Evolutionary conservation across 2,329 filamentous ascomycete species (phyloP), one percentile per base, ranked within the genome.

Genomic region (Arthrobotrys megalospora): DNA sequence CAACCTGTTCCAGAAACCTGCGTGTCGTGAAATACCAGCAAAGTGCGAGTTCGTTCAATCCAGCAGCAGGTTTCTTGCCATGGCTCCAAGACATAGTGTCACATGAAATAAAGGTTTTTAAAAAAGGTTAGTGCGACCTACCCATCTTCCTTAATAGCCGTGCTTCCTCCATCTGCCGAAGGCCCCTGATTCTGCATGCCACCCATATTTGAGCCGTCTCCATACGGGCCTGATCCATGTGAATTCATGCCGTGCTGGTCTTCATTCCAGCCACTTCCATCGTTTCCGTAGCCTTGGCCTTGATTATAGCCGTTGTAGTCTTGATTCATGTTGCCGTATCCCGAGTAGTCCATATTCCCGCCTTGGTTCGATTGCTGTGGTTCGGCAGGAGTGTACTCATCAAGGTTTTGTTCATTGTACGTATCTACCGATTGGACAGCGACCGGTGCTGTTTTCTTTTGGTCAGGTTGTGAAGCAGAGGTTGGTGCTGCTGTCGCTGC

Each of bases 71-170:
- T 50, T 69, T 41, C 32, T 62, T 55, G 66, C 50, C 62, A 71
- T 71, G 73, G 55, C 24, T 32, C 66, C 53, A 41, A 63, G 38
- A 36, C 52, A 69, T 41, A 48, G 21, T 60, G 32, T 72, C 69
- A 76, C 76, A 67, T 70, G 70, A 34, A 53, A 45, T 36, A n/a
- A 24, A 63, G 65, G 24, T 24, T 14, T 8, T 60, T 19, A 52
- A 53, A 36, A 47, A 70, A 41, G 19, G 50, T 65, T 34, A 77
- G 69, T 62, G 24, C 24, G 60, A 90, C 93, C 94, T 91, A 96
- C 93, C 93, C 93, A 84, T 96, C 93, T 89, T 96, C 93, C 85
- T 96, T 96, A 72, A 94, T 92, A 78, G 91, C 91, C 79, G 92
- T 90, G 77, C 88, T 89, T 80, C 86, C 86, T 53, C 81, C 76